A percentile compares a stretch with the other conserved stretches of the same genome.
Conservation (phyloP, 2,329 filamentous ascomycete species). For the Sphaerulina musiva region DNA sequence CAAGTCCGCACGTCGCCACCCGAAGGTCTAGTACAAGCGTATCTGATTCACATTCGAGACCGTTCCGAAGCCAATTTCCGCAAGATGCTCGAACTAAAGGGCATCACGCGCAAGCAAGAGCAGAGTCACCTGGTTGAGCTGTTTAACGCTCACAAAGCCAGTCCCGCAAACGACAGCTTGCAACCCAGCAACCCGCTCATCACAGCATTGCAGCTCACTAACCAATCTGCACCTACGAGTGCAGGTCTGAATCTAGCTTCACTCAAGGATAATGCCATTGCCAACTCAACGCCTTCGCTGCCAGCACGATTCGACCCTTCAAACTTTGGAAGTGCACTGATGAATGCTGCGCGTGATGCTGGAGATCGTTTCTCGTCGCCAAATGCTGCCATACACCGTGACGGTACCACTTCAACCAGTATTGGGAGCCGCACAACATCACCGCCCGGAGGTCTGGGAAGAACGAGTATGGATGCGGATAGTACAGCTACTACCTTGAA, state of each 20-base stretch:
- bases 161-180: constrained; percentile 60
- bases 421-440: constrained; percentile 33
- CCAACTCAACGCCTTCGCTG: constrained; percentile 35
- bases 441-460: constrained; percentile 24
- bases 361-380: constrained; percentile 61
- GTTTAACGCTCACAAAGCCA: constrained; percentile 76
- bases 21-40: constrained; percentile 91
- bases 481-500: constrained; percentile 62
- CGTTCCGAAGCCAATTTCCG: constrained; percentile 90
- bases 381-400: constrained; percentile 34
- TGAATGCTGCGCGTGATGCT: constrained; percentile 74
- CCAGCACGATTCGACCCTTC: constrained; percentile 64
- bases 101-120: constrained; percentile 71
- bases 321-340: constrained; percentile 75
- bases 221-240: constrained; percentile 30
- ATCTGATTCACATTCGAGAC: constrained; percentile 94
- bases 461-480: constrained; percentile 24
- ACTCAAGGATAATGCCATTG: constrained; percentile 37
- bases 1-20: constrained; percentile 88
- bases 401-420: constrained; percentile 22
- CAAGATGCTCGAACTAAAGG: constrained; percentile 93
- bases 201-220: constrained; percentile 53
- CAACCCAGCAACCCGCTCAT: constrained; percentile 61
- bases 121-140: constrained; percentile 78
- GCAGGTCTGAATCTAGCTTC: constrained; percentile 24